These are phyloP conservation scores for Paspalum vaginatum DNA, from an alignment of 176 grass and related monocot species.

Conservation along the genomic window DNA sequence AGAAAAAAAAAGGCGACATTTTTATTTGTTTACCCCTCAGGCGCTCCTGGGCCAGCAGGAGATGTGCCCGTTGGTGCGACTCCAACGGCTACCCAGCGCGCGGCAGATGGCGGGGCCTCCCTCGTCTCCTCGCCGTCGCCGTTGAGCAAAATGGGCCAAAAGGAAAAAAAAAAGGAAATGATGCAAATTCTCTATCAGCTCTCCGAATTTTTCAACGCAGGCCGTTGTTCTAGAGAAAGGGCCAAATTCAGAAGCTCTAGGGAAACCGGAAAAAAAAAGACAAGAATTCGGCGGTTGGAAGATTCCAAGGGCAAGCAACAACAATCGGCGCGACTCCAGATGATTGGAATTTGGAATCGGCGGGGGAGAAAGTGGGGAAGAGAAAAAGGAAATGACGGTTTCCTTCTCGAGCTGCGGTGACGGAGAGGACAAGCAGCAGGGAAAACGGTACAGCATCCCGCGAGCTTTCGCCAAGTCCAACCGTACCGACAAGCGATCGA, in stretches of 20 bases:
- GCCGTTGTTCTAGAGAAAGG: neutral
- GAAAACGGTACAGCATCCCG: slow-evolving; percentile 4
- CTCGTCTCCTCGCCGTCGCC: slow-evolving; percentile 7
- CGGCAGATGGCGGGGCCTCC: slow-evolving; percentile 54
- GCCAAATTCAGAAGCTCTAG: neutral
- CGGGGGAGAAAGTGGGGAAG: neutral
- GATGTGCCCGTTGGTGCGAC: slow-evolving; percentile 53
- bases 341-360: neutral
- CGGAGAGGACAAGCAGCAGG: slow-evolving; percentile 6
- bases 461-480: slow-evolving; percentile 36
- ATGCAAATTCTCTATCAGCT: neutral
- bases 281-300: neutral
- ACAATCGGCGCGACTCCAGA: neutral
- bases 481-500: slow-evolving; percentile 45
- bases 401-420: slow-evolving; percentile 1
- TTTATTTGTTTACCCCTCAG: neutral
- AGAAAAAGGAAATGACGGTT: neutral
- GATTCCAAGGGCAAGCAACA: slow-evolving; percentile 36
- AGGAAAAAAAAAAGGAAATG: neutral
- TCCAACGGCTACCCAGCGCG: slow-evolving; percentile 52
- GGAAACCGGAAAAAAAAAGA: neutral
- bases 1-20: slow-evolving; percentile 29
- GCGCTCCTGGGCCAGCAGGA: slow-evolving; percentile 10
- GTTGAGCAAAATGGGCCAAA: neutral
- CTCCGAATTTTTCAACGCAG: slow-evolving; percentile 13